Conservation (phyloP, 2,329 filamentous ascomycete genomes). For the Hyphodiscus sp. region DNA sequence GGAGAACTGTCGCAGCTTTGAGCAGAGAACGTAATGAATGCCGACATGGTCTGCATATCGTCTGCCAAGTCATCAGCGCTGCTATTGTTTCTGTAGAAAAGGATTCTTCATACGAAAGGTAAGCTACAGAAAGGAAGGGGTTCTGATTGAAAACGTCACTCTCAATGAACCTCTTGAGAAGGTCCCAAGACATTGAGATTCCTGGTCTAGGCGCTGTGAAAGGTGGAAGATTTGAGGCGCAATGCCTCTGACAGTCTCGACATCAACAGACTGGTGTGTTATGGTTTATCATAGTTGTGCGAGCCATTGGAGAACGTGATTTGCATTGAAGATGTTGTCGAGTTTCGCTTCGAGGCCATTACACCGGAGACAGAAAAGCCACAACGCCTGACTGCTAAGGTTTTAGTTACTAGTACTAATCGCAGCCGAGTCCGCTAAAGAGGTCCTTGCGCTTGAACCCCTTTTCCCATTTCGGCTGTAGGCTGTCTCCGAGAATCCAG, state of each 20-base stretch:
- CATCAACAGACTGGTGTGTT: slow-evolving; percentile 23
- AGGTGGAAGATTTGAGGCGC: slow-evolving; percentile 22
- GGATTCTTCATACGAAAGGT: slow-evolving; percentile 60
- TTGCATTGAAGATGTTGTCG: neutral
- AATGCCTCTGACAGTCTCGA: slow-evolving; percentile 29
- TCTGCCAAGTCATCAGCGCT: slow-evolving; percentile 37
- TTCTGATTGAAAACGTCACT: slow-evolving; percentile 91
- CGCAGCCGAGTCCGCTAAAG: neutral
- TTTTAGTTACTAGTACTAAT: neutral
- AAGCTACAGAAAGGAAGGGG: slow-evolving; percentile 81
- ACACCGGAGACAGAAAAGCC: neutral
- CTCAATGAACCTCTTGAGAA: slow-evolving; percentile 86
- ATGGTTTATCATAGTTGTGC: slow-evolving; percentile 17
- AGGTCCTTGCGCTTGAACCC: neutral
- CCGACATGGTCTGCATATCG: slow-evolving; percentile 86
- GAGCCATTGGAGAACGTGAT: slow-evolving; percentile 14
- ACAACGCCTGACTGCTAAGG: neutral
- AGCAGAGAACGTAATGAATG: slow-evolving; percentile 83
- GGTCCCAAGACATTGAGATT: slow-evolving; percentile 66
- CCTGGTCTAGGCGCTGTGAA: slow-evolving; percentile 12
- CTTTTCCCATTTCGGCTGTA: neutral
- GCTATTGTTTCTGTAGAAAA: neutral
- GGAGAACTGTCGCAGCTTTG: slow-evolving; percentile 80
- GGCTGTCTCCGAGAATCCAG: no score
- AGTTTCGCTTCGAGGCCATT: neutral